These are phyloP conservation scores for Clonostachys rhizophaga DNA, from an alignment of 2,329 filamentous ascomycete genomes.

Conservation along the genomic window DNA sequence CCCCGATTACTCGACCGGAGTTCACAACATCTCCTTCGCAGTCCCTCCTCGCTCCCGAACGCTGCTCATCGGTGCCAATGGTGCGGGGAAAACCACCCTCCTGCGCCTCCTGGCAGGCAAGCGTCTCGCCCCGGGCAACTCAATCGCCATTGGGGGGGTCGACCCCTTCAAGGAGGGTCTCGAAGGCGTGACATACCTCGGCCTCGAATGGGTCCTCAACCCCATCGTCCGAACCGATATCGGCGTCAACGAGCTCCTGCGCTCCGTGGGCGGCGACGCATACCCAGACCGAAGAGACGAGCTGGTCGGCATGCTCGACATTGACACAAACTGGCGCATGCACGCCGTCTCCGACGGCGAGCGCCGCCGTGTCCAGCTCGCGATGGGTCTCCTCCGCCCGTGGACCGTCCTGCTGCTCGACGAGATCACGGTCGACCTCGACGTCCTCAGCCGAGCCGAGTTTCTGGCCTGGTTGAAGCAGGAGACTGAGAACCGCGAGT, in stretches of 20 bases:
- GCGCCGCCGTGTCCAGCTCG: constrained; percentile 83
- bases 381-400: constrained; percentile 89
- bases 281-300: constrained; percentile 82
- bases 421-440: constrained; percentile 95
- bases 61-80: constrained; percentile 91
- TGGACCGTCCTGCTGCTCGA: constrained; percentile 91
- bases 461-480: constrained; percentile 82
- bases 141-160: constrained; percentile 73
- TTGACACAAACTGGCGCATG: constrained; percentile 91
- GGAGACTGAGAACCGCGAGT: constrained; percentile 77
- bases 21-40: constrained; percentile 67
- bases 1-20: constrained; percentile 75
- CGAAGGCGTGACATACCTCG: constrained; percentile 94
- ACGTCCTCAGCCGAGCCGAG: constrained; percentile 77
- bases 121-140: constrained; percentile 74
- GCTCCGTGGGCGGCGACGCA: constrained; percentile 79
- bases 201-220: constrained; percentile 97
- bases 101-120: constrained; percentile 93
- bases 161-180: constrained; percentile 90
- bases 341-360: constrained; percentile 94
- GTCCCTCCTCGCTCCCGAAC: constrained; percentile 83
- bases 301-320: constrained; percentile 82
- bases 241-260: constrained; percentile 79
- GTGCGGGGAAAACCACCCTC: constrained; percentile 94
- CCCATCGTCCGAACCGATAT: constrained; percentile 95